phyloP scores from a whole-genome alignment of 306 rosid genomes.

The Malus orientalis region DNA sequence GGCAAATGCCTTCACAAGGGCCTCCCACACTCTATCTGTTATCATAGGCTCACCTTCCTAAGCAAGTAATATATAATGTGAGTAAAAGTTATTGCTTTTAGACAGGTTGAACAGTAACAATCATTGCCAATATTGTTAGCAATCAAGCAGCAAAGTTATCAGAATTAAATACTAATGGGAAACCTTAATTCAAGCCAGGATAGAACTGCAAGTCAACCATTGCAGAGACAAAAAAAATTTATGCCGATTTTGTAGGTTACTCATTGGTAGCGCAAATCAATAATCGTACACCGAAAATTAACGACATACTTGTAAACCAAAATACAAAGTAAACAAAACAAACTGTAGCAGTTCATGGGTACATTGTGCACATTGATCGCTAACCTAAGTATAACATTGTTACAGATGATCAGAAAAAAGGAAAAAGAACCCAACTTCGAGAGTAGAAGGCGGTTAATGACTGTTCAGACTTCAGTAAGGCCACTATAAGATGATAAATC shows the following conservation, averaged over 20 bases:
- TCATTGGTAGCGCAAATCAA: background rate
- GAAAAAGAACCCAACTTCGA: background rate
- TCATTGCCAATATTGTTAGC: background rate
- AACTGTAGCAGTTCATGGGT: background rate
- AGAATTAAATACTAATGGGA: background rate
- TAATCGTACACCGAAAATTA: background rate
- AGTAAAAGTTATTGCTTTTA: slow-evolving; percentile 1
- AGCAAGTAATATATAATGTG: slow-evolving; percentile 18
- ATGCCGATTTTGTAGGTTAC: background rate
- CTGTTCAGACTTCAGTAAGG: background rate
- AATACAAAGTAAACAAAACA: background rate
- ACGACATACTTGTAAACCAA: background rate
- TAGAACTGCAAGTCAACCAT: background rate
- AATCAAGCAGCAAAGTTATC: background rate
- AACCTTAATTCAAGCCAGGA: background rate
- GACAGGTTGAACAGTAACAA: background rate
- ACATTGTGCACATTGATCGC: background rate
- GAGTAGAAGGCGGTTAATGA: background rate
- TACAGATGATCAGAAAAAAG: background rate
- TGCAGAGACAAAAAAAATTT: background rate
- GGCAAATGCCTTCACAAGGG: slow-evolving; percentile 85
- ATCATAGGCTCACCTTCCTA: slow-evolving; percentile 92
- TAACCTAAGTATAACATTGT: background rate
- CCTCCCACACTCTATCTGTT: slow-evolving; percentile 91
- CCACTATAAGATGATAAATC: background rate